Percentiles rank a stretch among this genome's conserved stretches.
phyloP scores from a whole-genome alignment of 345 rosid species.

The Jatropha curcas region DNA sequence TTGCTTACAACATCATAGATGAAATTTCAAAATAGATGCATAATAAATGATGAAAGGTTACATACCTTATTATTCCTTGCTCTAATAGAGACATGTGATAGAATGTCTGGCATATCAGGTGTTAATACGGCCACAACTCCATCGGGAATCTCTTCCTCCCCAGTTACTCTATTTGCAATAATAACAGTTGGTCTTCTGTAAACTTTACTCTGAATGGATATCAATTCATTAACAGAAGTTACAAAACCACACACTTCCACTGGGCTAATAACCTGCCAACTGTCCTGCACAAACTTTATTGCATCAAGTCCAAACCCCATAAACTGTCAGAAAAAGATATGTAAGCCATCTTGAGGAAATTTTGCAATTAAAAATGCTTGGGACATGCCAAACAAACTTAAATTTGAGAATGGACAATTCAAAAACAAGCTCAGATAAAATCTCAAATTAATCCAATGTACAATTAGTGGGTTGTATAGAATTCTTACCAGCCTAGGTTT shows the following conservation, averaged over 20 bases:
- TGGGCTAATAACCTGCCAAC: conserved; percentile 53
- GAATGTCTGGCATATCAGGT: conserved; percentile 41
- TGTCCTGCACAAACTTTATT: conserved; percentile 23
- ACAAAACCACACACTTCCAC: conserved; percentile 43
- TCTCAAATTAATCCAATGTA: neutral
- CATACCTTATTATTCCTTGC: conserved; percentile 45
- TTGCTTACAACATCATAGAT: neutral
- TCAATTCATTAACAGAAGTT: conserved; percentile 30
- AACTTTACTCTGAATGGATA: conserved; percentile 38
- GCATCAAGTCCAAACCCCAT: neutral
- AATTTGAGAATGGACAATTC: neutral
- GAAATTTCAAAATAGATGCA: neutral
- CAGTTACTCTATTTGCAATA: conserved; percentile 36
- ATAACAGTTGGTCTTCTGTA: conserved; percentile 41
- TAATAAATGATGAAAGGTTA: neutral
- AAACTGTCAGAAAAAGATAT: neutral
- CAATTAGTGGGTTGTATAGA: neutral
- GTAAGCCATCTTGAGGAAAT: neutral
- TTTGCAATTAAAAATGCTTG: neutral
- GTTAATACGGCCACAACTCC: conserved; percentile 51
- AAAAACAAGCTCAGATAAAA: neutral
- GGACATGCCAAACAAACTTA: neutral
- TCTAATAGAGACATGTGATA: conserved; percentile 46
- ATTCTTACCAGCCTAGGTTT: conserved; percentile 43
- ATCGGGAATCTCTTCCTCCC: conserved; percentile 49